Percentiles rank a stretch among this genome's conserved stretches.
Evolutionary conservation across 805 yeast genomes (phyloP).

Genomic region (Kuraishia piskuri): DNA sequence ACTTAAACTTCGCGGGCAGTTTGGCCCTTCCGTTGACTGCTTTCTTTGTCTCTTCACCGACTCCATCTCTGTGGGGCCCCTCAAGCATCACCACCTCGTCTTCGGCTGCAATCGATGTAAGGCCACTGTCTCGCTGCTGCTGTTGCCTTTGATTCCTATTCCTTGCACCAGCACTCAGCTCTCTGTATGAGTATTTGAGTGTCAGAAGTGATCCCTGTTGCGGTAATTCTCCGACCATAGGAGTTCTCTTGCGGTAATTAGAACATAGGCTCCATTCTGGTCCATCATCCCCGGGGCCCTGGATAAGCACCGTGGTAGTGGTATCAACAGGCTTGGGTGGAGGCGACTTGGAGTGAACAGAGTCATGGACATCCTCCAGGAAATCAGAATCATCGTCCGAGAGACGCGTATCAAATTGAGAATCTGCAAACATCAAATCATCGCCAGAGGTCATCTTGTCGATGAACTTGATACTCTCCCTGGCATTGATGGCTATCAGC

Average conservation of each 20-base stretch:
- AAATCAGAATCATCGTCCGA: not conserved
- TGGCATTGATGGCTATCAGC: conserved; percentile 53
- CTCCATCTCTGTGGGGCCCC: not conserved
- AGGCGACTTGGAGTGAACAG: no score
- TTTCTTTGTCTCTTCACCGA: conserved; percentile 1
- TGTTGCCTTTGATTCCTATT: not conserved
- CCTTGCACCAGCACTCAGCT: conserved; percentile 12
- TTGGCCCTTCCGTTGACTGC: conserved; percentile 21
- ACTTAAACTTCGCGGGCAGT: conserved; percentile 46
- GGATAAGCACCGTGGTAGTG: conserved; percentile 1
- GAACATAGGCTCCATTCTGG: conserved; percentile 43
- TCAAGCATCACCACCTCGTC: conserved; percentile 1
- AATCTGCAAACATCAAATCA: conserved; percentile 1
- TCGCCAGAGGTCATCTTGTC: conserved; percentile 27
- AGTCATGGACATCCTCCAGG: conserved; percentile 2
- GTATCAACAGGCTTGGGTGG: not conserved
- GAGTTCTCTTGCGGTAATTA: conserved; percentile 35
- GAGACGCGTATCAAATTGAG: not conserved
- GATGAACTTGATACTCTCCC: conserved; percentile 55
- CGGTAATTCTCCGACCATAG: conserved; percentile 42
- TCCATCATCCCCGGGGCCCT: conserved; percentile 34
- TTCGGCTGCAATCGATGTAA: not conserved
- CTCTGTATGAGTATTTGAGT: conserved; percentile 8
- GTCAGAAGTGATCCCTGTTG: conserved; percentile 25
- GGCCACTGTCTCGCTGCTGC: not conserved